Evolutionary conservation across 768 basidiomycete species (phyloP), one percentile per base, ranked within the genome.

Genomic region (Mycena epipterygia): DNA sequence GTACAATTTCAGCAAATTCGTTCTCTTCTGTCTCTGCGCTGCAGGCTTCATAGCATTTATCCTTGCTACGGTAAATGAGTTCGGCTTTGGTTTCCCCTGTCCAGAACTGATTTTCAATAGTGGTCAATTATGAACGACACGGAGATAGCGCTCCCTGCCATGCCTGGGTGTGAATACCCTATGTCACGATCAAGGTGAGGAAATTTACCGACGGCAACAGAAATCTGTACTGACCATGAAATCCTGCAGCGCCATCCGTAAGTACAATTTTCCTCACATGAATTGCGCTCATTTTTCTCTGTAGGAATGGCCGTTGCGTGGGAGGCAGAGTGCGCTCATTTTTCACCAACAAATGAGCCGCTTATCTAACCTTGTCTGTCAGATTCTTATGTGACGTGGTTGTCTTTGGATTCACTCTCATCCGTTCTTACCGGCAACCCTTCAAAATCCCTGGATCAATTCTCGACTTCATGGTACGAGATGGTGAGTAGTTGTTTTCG

Each of bases 231-330:
- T n/a, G n/a, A n/a, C n/a, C n/a, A n/a, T n/a, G n/a, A n/a, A n/a
- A n/a, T n/a, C n/a, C n/a, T 5, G 11, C 39, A 62, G 46, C 35
- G 60, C 46, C 12, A 14, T 49, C 7, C 46, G 46, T 51, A 41
- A 51, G 49, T 60, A 14, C 21, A 46, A 3, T 14, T n/a, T n/a
- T n/a, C n/a, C n/a, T n/a, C n/a, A n/a, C 23, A n/a, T n/a, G n/a
- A n/a, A n/a, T n/a, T n/a, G n/a, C n/a, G n/a, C n/a, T n/a, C n/a
- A n/a, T n/a, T n/a, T n/a, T n/a, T n/a, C n/a, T n/a, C n/a, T n/a
- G n/a, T 16, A 48, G 56, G 65, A 49, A 58, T 67, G 44, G 65
- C 57, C 4, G 48, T 23, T 2, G 65, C 65, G 39, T 67, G 65
- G 65, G 65, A 67, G 27, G 44, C 56, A 29, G 35, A 67, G 49